Evolutionary conservation across 345 rosid genomes (phyloP), one percentile per base, ranked within the genome.

Genomic region (Raphanus sativus): DNA sequence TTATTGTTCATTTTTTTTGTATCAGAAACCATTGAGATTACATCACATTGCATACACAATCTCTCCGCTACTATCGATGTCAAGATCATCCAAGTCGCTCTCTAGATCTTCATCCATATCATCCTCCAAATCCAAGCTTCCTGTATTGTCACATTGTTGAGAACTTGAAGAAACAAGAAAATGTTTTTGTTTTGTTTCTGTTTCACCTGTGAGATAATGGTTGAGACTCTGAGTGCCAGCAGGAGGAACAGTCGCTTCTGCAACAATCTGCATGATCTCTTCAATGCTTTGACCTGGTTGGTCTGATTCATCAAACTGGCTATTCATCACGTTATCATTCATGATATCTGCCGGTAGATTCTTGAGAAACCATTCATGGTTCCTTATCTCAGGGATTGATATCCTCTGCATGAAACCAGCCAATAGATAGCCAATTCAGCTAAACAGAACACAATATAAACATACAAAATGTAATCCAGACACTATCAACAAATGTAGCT

Each of bases 71-170:
- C 98, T 95, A 33, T 95, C 99, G 0, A 91, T 85, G 75, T 93
- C 99, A 21, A 92, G 92, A 70, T 95, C 83, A 65, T 80, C 99
- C 0, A 92, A 91, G 75, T 95, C 99, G 9, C 87, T 85, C 70
- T 95, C 99, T 26, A 87, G 40, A 80, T 95, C 99, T 59, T 95
- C 99, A 9, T 95, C 99, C 99, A 96, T 93, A 38, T 93, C 94
- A 4, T 95, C 99, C 1, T 93, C 98, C 32, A 92, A 84, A 60
- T 90, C 99, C 45, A 91, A 78, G 86, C 98, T 85, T 21, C 96
- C 98, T 69, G 70, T 68, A 74, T 66, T 74, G 9, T 62, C 11
- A 56, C 28, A 64, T 25, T 16, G 29, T 58, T 25, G 15, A 25
- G 15, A 38, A 75, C 11, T 62, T 16, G 4, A 17, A 77, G 16